Conservation (phyloP, 805 yeast genomes). For the Yarrowia hollandica region DNA sequence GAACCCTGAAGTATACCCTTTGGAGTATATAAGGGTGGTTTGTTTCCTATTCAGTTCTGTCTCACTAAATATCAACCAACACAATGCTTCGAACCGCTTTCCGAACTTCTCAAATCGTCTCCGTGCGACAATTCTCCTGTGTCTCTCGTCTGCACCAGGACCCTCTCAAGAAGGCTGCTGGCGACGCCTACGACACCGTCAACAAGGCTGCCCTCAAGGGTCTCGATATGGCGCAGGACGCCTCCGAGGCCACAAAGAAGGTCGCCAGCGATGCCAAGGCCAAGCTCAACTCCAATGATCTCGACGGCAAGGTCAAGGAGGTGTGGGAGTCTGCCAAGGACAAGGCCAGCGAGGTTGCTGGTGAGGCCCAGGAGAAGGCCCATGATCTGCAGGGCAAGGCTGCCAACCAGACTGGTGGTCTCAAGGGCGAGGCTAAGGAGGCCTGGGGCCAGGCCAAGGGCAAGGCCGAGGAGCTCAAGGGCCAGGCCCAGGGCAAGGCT, state of each 20-base stretch:
- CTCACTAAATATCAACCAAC: background rate
- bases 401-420: background rate
- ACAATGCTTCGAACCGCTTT: slow-evolving; percentile 23
- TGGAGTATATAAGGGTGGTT: background rate
- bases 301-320: slow-evolving; percentile 17
- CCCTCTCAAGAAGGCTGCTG: slow-evolving; percentile 12
- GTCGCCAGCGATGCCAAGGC: slow-evolving; percentile 2
- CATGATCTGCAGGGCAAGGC: slow-evolving; percentile 13
- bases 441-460: slow-evolving; percentile 24
- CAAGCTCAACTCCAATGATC: background rate
- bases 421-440: slow-evolving; percentile 25
- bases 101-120: slow-evolving; percentile 4
- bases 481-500: slow-evolving; percentile 17
- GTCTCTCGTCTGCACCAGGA: background rate
- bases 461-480: slow-evolving; percentile 25
- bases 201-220: slow-evolving; percentile 28
- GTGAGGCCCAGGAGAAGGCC: slow-evolving; percentile 1
- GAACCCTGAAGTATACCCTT: background rate
- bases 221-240: slow-evolving; percentile 7
- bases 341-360: slow-evolving; percentile 19
- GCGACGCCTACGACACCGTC: slow-evolving; percentile 21
- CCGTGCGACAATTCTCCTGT: slow-evolving; percentile 1
- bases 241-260: slow-evolving; percentile 18
- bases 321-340: slow-evolving; percentile 24
- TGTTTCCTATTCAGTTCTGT: background rate